Conservation (phyloP, 441 rosid genomes). For the Croton laevigatus region DNA sequence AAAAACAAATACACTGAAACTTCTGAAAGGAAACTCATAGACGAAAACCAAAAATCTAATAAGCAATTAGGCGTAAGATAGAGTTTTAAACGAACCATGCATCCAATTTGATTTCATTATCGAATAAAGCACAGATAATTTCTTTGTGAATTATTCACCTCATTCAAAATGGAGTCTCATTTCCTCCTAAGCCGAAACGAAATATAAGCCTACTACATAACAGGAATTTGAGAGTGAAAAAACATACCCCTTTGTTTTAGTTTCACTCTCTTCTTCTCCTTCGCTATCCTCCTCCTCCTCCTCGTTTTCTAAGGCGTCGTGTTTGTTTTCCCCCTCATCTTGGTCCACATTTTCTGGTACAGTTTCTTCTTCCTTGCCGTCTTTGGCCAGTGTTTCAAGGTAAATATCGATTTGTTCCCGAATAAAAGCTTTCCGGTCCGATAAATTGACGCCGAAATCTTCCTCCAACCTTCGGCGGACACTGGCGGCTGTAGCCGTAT, state of each 20-base stretch:
- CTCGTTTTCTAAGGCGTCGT: slow-evolving; percentile 9
- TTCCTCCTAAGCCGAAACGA: not conserved
- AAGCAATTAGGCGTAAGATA: no score
- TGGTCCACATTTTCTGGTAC: not conserved
- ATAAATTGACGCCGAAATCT: slow-evolving; percentile 55
- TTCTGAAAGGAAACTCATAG: not conserved
- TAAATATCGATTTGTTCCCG: slow-evolving; percentile 65
- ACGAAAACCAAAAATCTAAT: not conserved
- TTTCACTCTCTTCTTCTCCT: slow-evolving; percentile 17
- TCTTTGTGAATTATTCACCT: not conserved
- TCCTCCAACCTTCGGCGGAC: slow-evolving; percentile 66
- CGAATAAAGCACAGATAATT: not conserved
- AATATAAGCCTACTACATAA: not conserved
- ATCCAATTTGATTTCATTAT: not conserved
- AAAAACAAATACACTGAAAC: not conserved
- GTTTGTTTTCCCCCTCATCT: slow-evolving; percentile 9
- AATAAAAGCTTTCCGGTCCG: slow-evolving; percentile 51
- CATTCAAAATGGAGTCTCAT: not conserved
- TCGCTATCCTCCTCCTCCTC: slow-evolving; percentile 18
- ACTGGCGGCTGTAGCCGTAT: slow-evolving; percentile 62
- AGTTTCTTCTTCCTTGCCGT: not conserved
- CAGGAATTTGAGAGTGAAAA: not conserved
- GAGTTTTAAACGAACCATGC: no score
- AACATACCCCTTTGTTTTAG: slow-evolving; percentile 13
- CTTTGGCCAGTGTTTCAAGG: slow-evolving; percentile 32